Evolutionary conservation across 2,329 filamentous ascomycete genomes (phyloP), one percentile per base, ranked within the genome.

Genomic region (Aciculosporium take): DNA sequence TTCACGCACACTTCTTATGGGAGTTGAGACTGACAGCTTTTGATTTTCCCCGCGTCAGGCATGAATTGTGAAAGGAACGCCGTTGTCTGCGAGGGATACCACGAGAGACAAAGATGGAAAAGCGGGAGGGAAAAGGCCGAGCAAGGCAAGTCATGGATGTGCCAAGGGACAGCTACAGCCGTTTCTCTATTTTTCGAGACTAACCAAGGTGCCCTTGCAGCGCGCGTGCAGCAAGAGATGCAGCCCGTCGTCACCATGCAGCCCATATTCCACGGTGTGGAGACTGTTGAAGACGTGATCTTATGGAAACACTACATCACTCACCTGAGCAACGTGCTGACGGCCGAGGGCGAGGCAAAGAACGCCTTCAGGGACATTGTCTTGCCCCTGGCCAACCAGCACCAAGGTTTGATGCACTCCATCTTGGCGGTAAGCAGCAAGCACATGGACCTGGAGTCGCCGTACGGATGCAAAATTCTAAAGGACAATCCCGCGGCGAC

Each of bases 11-110:
- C 5, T 13, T 6, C 4, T 12, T 17, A 21, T 21, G 23, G 21
- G 15, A 20, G 7, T 25, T 40, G 18, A 12, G 18, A 18, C 6
- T 42, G 27, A 23, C 13, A 27, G 15, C 36, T 23, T 20, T 45
- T 25, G 15, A n/a, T 36, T 27, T 17, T 9, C 34, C 18, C 13
- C 21, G 17, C 23, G 18, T 43, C 43, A 86, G 81, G 84, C 52
- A 71, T 85, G 60, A 93, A 93, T 53, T 94, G 87, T 55, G 81
- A 91, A 62, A 94, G 94, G 69, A 94, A 94, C 57, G 85, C 86
- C 7, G 84, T 94, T 10, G 76, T 88, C 10, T 94, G 87, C 56
- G 86, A 94, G 61, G 87, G 87, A 10, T 94, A 94, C 55, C 84
- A 84, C 39, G 81, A 85, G 46, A 86, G 86, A 57, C 81, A 84